Percentiles rank a stretch among this genome's conserved stretches.
Conservation (phyloP, 164 flowering plant genomes). For the Litsea cubeba region DNA sequence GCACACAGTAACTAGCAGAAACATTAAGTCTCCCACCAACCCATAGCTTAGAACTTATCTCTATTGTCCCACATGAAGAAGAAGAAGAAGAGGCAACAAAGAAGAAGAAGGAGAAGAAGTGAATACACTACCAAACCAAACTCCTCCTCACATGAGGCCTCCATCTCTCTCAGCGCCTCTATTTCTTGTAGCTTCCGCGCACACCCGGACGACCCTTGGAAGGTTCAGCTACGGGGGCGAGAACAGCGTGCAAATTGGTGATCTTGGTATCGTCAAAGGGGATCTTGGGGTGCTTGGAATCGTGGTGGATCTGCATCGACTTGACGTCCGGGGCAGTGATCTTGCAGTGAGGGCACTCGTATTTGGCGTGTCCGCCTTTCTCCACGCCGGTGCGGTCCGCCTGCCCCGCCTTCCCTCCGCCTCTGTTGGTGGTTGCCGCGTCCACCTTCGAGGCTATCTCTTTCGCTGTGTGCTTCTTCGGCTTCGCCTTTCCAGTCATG, state of each 20-base stretch:
- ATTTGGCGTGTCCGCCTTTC: slow-evolving; percentile 61
- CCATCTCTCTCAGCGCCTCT: not conserved
- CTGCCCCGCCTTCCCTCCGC: slow-evolving; percentile 59
- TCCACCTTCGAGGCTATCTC: slow-evolving; percentile 38
- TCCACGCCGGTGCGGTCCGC: slow-evolving; percentile 43
- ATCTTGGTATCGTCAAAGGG: slow-evolving; percentile 57
- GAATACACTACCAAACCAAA: not conserved
- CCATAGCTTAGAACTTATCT: not conserved
- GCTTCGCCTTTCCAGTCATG: slow-evolving; percentile 75
- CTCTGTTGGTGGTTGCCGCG: slow-evolving; percentile 63
- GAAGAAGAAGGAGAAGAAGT: not conserved
- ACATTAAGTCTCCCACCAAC: not conserved
- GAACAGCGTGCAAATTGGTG: slow-evolving; percentile 38
- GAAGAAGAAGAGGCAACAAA: not conserved
- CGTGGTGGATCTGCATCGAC: slow-evolving; percentile 68
- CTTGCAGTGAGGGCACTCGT: slow-evolving; percentile 64
- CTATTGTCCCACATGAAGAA: not conserved
- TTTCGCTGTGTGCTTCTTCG: slow-evolving; percentile 71
- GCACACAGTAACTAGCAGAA: not conserved
- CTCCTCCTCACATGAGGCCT: not conserved
- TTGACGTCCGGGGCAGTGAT: slow-evolving; percentile 52
- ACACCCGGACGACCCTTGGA: slow-evolving; percentile 47
- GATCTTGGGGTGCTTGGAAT: slow-evolving; percentile 55
- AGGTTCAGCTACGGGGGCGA: slow-evolving; percentile 9
- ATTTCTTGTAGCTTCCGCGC: slow-evolving; percentile 31